Base-by-base conservation (phyloP, 768 basidiomycete genomes). In the Termitomyces sp. region DNA sequence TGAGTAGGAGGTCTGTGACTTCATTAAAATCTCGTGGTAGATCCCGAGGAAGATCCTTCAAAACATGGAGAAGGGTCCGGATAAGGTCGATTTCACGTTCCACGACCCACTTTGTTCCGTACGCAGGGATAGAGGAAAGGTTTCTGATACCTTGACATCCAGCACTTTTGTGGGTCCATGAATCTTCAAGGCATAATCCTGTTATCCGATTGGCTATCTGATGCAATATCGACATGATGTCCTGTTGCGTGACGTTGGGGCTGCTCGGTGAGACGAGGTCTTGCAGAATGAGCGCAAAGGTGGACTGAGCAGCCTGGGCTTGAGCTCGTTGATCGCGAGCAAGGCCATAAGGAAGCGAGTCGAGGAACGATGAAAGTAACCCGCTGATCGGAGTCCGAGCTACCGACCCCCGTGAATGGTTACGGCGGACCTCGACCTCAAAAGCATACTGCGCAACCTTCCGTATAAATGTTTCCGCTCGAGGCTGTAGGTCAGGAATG, bases 21-120 rank as follows among this genome's bases (percentile, higher is more conserved):
- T 88, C 83, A 33, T 86, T 82, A 28, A 92, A 83, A 61, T 94
- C 85, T 6, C 84, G 82, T 15, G 94, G 91, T 21, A 94, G 78
- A 63, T 98, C 95, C 60, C 83, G 81, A 0, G 96, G 94, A 64
- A 97, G 88, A 66, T 98, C 96, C 67, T 98, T 97, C 48, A 99
- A 76, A 59, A 95, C 87, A 64, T 94, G 92, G 31, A 98, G 77
- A 26, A 98, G 79, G 5, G 90, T 93, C 51, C 94, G 89, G 53
- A 94, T 83, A 59, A 97, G 83, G 61, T 98, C 96, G 31, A 91
- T 79, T 68, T 96, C 91, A 48, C 93, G 86, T 53, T 95, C 91
- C 58, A 82, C 79, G 53, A 93, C 79, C 90, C 94, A 94, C 61
- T 80, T 82, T 48, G 80, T 75, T 17, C 87, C 89, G 41, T 97